These are phyloP conservation scores for Thraustochytrium sp. DNA, from an alignment of 352 stramenopile species.

Conservation along the genomic window DNA sequence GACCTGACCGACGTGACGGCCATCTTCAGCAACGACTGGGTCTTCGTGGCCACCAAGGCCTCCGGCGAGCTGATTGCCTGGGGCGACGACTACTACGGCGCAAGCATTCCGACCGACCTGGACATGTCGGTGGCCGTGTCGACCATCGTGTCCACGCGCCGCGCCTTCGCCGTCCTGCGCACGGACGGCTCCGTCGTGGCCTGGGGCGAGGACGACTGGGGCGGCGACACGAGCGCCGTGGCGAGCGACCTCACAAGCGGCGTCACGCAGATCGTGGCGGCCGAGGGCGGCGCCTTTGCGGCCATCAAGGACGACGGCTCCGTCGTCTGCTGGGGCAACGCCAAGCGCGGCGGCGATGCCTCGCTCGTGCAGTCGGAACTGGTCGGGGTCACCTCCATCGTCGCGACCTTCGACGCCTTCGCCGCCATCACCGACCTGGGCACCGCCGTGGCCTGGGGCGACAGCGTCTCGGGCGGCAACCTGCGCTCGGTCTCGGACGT, in stretches of 20 bases:
- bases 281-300: background rate
- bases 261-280: background rate
- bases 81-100: slow-evolving; percentile 1
- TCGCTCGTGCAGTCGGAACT: background rate
- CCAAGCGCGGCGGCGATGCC: background rate
- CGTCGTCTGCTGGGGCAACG: slow-evolving; percentile 16
- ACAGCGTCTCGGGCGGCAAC: background rate
- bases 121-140: background rate
- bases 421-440: background rate
- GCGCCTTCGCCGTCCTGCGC: background rate
- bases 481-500: background rate
- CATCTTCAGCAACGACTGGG: slow-evolving; percentile 9
- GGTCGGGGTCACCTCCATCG: background rate
- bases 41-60: slow-evolving; percentile 10
- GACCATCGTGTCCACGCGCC: background rate
- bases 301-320: slow-evolving; percentile 21
- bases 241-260: background rate
- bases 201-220: background rate
- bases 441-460: background rate
- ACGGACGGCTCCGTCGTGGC: slow-evolving; percentile 4
- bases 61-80: background rate
- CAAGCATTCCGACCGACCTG: background rate
- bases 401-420: background rate
- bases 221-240: background rate
- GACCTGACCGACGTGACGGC: background rate